These are phyloP conservation scores for Hypsizygus ulmarius DNA, from an alignment of 1,284 basidiomycete genomes.

Conservation along the genomic window DNA sequence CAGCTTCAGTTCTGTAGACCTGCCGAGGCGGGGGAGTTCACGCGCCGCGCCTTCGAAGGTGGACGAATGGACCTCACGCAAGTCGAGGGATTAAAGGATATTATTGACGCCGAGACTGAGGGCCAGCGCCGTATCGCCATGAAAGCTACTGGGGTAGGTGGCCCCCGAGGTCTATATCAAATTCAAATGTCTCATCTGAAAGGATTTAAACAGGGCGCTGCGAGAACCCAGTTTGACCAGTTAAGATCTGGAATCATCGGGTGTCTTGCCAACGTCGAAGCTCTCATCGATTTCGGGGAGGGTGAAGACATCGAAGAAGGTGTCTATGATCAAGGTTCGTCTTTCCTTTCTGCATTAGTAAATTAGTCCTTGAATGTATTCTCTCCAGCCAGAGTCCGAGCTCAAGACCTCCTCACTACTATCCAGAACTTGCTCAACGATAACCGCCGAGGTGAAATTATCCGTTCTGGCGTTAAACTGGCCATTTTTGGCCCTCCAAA, in stretches of 20 bases:
- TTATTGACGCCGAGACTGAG: conserved; percentile 86
- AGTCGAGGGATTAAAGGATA: conserved; percentile 80
- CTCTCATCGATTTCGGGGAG: conserved; percentile 89
- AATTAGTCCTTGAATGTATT: conserved; percentile 1
- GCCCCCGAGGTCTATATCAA: too few relatives aligned
- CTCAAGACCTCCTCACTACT: conserved; percentile 41
- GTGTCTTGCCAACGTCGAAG: conserved; percentile 77
- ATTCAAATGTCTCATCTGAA: conserved; percentile 10
- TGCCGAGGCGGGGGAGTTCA: conserved; percentile 87
- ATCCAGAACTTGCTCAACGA: conserved; percentile 64
- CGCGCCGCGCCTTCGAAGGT: conserved; percentile 74
- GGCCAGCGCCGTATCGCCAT: conserved; percentile 74
- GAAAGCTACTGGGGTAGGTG: conserved; percentile 57
- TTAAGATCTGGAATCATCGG: conserved; percentile 65
- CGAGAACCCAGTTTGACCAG: conserved; percentile 56
- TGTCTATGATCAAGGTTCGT: conserved; percentile 59
- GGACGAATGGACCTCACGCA: conserved; percentile 82
- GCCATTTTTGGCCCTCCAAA: conserved; percentile 91
- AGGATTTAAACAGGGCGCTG: conserved; percentile 47
- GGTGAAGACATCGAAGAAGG: conserved; percentile 84
- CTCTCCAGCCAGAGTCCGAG: conserved; percentile 46
- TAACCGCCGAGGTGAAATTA: conserved; percentile 74
- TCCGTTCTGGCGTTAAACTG: conserved; percentile 77
- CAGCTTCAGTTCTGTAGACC: conserved; percentile 61
- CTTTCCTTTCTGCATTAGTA: not conserved